Evolutionary conservation across 1,139 yeast species (phyloP).

Genomic region (Saccharomycopsis hybrid): DNA sequence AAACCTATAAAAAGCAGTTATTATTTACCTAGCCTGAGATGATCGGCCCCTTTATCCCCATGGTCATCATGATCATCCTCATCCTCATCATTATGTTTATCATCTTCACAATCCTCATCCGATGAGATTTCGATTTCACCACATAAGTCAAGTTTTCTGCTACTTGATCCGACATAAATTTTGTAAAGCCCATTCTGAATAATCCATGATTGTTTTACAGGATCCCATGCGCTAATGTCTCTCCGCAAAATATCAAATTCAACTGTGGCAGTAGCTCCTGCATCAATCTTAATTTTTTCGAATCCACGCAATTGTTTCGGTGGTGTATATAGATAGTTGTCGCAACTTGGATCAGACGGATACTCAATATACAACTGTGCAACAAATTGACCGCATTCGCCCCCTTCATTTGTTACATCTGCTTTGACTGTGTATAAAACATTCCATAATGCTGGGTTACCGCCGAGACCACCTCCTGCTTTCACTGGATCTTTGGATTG

Average conservation of each 20-base stretch:
- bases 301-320: conserved; percentile 52
- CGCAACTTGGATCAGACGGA: conserved; percentile 30
- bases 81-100: conserved; percentile 2
- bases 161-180: conserved; percentile 46
- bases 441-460: conserved; percentile 41
- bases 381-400: conserved; percentile 44
- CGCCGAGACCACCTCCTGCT: conserved; percentile 57
- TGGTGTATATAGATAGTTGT: conserved; percentile 29
- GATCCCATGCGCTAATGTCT: conserved; percentile 58
- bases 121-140: conserved; percentile 17
- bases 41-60: too few species aligned
- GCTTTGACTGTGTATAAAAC: conserved; percentile 43
- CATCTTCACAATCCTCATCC: not conserved
- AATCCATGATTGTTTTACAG: conserved; percentile 54
- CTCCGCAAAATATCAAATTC: conserved; percentile 43
- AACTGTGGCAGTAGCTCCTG: conserved; percentile 37
- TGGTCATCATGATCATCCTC: not conserved
- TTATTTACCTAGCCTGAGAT: too few species aligned
- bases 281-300: conserved; percentile 46
- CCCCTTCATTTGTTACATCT: conserved; percentile 45
- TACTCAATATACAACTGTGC: conserved; percentile 53
- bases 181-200: conserved; percentile 53
- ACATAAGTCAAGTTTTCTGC: conserved; percentile 32
- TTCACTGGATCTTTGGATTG: conserved; percentile 34
- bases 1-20: too few species aligned